These are phyloP conservation scores for Fusarium coffeatum DNA, from an alignment of 2,329 filamentous ascomycete genomes.

Conservation along the genomic window DNA sequence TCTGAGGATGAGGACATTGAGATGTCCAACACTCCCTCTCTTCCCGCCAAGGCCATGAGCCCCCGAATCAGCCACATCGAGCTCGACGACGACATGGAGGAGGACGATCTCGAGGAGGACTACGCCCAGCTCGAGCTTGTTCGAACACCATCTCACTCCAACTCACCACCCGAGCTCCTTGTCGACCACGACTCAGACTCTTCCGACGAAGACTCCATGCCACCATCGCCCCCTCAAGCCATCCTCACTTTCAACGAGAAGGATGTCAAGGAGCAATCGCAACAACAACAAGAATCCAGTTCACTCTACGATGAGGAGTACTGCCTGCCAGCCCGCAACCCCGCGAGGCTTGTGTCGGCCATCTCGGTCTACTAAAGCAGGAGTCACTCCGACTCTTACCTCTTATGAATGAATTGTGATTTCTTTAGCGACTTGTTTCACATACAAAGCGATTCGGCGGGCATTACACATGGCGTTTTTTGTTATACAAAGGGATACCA, in stretches of 20 bases:
- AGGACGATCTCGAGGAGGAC: conserved; percentile 71
- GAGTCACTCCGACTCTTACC: conserved; percentile 8
- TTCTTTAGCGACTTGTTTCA: conserved; percentile 44
- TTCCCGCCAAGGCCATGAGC: conserved; percentile 57
- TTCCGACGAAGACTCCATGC: conserved; percentile 80
- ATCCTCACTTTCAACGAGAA: conserved; percentile 71
- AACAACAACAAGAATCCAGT: conserved; percentile 53
- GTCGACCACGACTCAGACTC: conserved; percentile 76
- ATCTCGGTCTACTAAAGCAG: conserved; percentile 67
- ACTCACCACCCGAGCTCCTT: conserved; percentile 73
- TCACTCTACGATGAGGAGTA: conserved; percentile 64
- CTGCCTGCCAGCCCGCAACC: conserved; percentile 65
- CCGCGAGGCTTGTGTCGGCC: conserved; percentile 63
- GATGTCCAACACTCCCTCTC: conserved; percentile 60
- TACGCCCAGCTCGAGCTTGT: conserved; percentile 74
- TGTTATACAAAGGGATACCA: conserved; percentile 47
- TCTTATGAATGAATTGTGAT: conserved; percentile 38
- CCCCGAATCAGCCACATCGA: conserved; percentile 52
- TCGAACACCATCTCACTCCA: conserved; percentile 74
- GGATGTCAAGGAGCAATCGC: conserved; percentile 58
- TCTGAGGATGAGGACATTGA: conserved; percentile 69
- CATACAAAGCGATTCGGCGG: conserved; percentile 43
- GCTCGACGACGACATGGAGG: conserved; percentile 59
- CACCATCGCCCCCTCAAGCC: conserved; percentile 73
- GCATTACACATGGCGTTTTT: conserved; percentile 47